Percentiles rank a stretch among this genome's conserved stretches.
These are phyloP conservation scores for Phytophthora nicotianae DNA, from an alignment of 352 stramenopile genomes.

Conservation along the genomic window DNA sequence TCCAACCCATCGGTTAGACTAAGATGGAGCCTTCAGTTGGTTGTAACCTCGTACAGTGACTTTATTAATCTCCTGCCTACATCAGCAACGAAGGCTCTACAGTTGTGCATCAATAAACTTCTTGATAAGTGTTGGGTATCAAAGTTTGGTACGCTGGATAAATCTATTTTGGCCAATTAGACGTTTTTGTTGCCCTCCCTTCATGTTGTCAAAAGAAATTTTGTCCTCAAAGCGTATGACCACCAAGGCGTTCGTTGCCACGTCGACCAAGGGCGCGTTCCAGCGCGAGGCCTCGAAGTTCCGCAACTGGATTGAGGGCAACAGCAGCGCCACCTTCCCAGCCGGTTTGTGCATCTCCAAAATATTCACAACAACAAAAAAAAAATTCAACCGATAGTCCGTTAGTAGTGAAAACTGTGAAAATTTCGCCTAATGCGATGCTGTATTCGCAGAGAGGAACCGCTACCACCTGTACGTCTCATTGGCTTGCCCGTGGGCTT, in stretches of 20 bases:
- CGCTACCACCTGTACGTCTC: conserved; percentile 93
- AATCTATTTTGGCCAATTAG: conserved; percentile 23
- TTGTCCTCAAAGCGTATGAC: conserved; percentile 13
- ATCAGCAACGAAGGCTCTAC: too few species aligned
- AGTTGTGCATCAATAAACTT: too few species aligned
- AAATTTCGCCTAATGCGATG: conserved; percentile 18
- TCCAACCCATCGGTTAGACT: conserved; percentile 7
- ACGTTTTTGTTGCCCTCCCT: neutral
- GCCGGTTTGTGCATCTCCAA: conserved; percentile 23
- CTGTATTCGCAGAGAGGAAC: conserved; percentile 28
- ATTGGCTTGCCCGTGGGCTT: conserved; percentile 86
- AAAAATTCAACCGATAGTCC: conserved; percentile 1
- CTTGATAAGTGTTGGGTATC: too few species aligned
- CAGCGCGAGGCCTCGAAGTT: conserved; percentile 35
- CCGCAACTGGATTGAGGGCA: conserved; percentile 43
- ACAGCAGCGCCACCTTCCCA: conserved; percentile 22
- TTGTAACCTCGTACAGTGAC: neutral
- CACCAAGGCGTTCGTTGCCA: conserved; percentile 30
- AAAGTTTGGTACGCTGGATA: too few species aligned
- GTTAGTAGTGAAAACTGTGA: too few species aligned
- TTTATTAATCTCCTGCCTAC: neutral
- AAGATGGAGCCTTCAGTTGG: conserved; percentile 4
- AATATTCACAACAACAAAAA: neutral
- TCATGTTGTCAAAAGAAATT: neutral
- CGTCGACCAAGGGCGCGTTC: conserved; percentile 37